phyloP scores from a whole-genome alignment of 768 basidiomycete species.

The Russula olivacea region DNA sequence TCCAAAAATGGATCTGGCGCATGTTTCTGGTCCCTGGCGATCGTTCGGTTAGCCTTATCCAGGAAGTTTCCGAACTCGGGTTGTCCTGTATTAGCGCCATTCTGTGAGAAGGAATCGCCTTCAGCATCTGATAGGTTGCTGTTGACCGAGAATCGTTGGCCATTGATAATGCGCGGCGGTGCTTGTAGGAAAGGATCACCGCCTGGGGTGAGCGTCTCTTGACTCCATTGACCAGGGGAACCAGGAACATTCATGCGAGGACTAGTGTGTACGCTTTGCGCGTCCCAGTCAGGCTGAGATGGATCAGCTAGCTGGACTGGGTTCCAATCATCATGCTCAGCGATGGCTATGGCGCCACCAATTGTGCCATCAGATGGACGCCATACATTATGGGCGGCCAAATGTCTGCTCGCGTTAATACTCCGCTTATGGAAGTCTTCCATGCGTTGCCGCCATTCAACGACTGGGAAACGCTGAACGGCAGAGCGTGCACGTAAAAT shows the following conservation, averaged over 20 bases:
- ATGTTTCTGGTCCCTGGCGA: slow-evolving; percentile 71
- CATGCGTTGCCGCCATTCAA: slow-evolving; percentile 94
- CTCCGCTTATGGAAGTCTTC: slow-evolving; percentile 92
- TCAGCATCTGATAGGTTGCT: slow-evolving; percentile 53
- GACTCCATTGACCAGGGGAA: slow-evolving; percentile 63
- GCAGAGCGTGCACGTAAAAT: slow-evolving; percentile 91
- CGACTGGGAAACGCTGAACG: slow-evolving; percentile 93
- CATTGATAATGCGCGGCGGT: slow-evolving; percentile 32
- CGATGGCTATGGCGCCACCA: slow-evolving; percentile 40
- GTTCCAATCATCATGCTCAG: slow-evolving; percentile 75
- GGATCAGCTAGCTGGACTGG: slow-evolving; percentile 61
- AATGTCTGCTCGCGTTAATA: slow-evolving; percentile 60
- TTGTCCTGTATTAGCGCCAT: slow-evolving; percentile 33
- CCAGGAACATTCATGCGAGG: slow-evolving; percentile 37
- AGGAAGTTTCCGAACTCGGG: slow-evolving; percentile 70
- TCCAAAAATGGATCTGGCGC: slow-evolving; percentile 87
- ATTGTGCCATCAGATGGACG: slow-evolving; percentile 61
- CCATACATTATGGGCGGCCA: slow-evolving; percentile 75
- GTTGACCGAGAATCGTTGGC: slow-evolving; percentile 33
- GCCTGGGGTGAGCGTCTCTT: slow-evolving; percentile 46
- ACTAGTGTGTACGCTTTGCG: slow-evolving; percentile 47
- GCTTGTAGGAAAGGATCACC: slow-evolving; percentile 39
- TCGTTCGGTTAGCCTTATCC: slow-evolving; percentile 76
- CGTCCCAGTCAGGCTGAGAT: slow-evolving; percentile 73
- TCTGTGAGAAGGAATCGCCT: slow-evolving; percentile 49